Evolutionary conservation across 1,284 basidiomycete species (phyloP).

Genomic region (Meira miltonrushii): DNA sequence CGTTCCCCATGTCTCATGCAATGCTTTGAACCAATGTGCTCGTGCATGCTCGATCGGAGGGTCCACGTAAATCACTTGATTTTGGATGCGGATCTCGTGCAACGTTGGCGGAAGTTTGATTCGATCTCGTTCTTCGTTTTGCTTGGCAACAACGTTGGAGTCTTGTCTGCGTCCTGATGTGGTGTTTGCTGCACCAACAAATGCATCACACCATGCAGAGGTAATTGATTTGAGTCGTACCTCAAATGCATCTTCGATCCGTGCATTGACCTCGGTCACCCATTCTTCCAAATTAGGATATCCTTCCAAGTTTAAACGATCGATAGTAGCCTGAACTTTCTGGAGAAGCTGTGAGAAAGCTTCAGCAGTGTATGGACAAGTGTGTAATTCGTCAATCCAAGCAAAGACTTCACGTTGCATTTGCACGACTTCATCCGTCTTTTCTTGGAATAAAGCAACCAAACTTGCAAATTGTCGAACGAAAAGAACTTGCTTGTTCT

Average conservation of each 20-base stretch:
- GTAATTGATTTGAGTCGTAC: slow-evolving; percentile 73
- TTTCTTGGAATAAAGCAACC: slow-evolving; percentile 73
- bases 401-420: slow-evolving; percentile 78
- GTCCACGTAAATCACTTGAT: slow-evolving; percentile 96
- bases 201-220: slow-evolving; percentile 80
- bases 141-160: slow-evolving; percentile 7
- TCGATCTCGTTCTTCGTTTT: slow-evolving; percentile 11
- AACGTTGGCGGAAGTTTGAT: slow-evolving; percentile 50
- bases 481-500: slow-evolving; percentile 83
- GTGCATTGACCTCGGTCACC: slow-evolving; percentile 80
- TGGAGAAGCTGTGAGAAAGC: slow-evolving; percentile 73
- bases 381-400: slow-evolving; percentile 77
- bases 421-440: slow-evolving; percentile 86
- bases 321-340: slow-evolving; percentile 83
- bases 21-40: slow-evolving; percentile 80
- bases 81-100: slow-evolving; percentile 95
- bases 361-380: slow-evolving; percentile 76
- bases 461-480: slow-evolving; percentile 91
- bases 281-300: slow-evolving; percentile 96
- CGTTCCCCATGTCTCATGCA: slow-evolving; percentile 72
- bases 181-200: slow-evolving; percentile 52
- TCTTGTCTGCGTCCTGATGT: slow-evolving; percentile 9
- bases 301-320: slow-evolving; percentile 87
- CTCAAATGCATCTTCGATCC: slow-evolving; percentile 77
- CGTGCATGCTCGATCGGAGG: slow-evolving; percentile 93